Evolutionary conservation across 2,329 filamentous ascomycete species (phyloP), one percentile per base, ranked within the genome.

Genomic region (Huntiella abstrusa): DNA sequence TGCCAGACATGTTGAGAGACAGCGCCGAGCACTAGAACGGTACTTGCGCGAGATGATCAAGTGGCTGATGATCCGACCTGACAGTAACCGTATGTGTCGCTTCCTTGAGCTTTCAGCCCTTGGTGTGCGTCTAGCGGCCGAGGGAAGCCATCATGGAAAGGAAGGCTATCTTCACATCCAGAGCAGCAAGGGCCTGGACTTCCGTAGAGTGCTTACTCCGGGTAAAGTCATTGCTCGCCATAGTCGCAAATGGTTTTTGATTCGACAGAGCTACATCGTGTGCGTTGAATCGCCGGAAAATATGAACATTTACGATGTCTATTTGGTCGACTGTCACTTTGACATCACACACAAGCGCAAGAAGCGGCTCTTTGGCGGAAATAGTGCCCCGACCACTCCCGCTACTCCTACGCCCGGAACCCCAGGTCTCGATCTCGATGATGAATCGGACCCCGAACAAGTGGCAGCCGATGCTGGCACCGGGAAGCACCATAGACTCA

Each of bases 281-380:
- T 95, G 88, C 54, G 87, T 96, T n/a, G 88, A 96, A 58, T 95
- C 91, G 0, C 91, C 91, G 0, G 88, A 96, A 59, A 93, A 93
- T 55, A 93, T 96, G 82, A 88, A 94, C 56, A 92, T 96, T 33
- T 95, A 94, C 59, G 92, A 98, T 62, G 91, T 98, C 16, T 96
- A 95, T 60, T 70, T 98, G n/a, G 83, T 96, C 19, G 91, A 98
- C 58, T 72, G 82, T 1, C 80, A 83, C 55, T 98, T 98, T 62
- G 70, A 73, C 45, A 77, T 95, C 43, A 77, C 86, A 52, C 76
- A 82, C 47, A 86, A 86, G 61, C 75, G 73, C 53, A 70, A 79
- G 54, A 75, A 80, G 16, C 76, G 79, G 53, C 22, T 50, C 8
- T 34, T 50, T 37, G 48, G 48, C 32, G 43, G 33, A 17, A 43